Evolutionary conservation across 2,329 filamentous ascomycete species (phyloP).

Genomic region (Microcyclospora pomicola): DNA sequence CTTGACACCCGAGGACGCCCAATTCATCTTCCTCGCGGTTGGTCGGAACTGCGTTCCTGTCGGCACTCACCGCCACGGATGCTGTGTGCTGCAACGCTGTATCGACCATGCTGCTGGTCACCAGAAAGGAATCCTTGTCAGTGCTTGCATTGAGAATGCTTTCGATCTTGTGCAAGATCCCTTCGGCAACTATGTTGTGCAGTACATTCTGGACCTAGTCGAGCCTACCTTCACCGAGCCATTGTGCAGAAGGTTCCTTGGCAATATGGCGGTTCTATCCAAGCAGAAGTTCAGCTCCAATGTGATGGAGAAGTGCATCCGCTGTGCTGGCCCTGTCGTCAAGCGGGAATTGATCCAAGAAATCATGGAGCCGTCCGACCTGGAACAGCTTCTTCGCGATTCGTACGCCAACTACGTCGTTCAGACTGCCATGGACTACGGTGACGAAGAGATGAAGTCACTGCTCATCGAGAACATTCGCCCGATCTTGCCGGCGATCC

Average conservation of each 20-base stretch:
- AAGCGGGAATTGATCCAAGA: conserved; percentile 77
- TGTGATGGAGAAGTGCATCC: conserved; percentile 84
- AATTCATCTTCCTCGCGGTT: conserved; percentile 96
- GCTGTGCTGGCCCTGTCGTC: conserved; percentile 61
- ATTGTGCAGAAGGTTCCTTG: conserved; percentile 66
- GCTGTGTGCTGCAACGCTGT: conserved; percentile 93
- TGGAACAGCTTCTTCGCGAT: conserved; percentile 80
- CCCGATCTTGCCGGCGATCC: conserved; percentile 69
- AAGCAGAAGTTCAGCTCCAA: conserved; percentile 99
- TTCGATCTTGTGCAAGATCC: conserved; percentile 85
- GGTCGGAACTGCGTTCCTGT: conserved; percentile 76
- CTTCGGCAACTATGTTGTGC: conserved; percentile 96
- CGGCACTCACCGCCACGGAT: conserved; percentile 92
- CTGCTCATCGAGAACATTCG: conserved; percentile 73
- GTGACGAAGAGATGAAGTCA: conserved; percentile 57
- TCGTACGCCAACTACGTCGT: conserved; percentile 96
- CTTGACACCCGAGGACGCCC: conserved; percentile 65
- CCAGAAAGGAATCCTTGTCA: conserved; percentile 78
- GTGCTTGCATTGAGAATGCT: conserved; percentile 78
- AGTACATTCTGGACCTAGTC: conserved; percentile 91
- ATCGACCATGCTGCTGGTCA: conserved; percentile 89
- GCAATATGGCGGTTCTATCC: conserved; percentile 57
- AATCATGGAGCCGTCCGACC: conserved; percentile 58
- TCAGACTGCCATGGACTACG: conserved; percentile 84
- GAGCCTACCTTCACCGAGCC: conserved; percentile 81